Evolutionary conservation across 2,329 filamentous ascomycete species (phyloP).

Genomic region (Tolypocladium pustulatum): DNA sequence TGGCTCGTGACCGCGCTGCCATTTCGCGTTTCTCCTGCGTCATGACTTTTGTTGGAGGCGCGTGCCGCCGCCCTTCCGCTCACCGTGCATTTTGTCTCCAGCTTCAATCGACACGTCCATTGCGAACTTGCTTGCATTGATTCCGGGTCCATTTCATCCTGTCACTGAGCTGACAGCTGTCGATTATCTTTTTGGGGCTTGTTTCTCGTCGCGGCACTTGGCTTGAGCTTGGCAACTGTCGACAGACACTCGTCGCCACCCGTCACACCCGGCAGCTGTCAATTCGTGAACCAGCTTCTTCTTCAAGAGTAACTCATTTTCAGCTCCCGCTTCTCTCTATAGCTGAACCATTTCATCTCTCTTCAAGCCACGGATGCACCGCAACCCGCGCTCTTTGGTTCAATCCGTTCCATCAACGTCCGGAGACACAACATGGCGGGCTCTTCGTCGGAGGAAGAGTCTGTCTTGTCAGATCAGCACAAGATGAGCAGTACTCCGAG

Average conservation of each 20-base stretch:
- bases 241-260: not conserved
- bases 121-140: not conserved
- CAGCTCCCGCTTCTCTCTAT: not conserved
- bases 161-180: not conserved
- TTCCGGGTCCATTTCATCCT: not conserved
- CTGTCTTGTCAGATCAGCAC: constrained; percentile 16
- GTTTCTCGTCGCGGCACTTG: not conserved
- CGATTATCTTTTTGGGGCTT: not conserved
- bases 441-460: constrained; percentile 20
- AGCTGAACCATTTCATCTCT: not conserved
- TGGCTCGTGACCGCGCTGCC: constrained; percentile 21
- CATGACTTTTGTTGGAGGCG: constrained; percentile 10
- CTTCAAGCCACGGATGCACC: not conserved
- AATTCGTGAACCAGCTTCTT: not conserved
- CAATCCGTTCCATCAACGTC: not conserved
- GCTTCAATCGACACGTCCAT: not conserved
- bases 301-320: not conserved
- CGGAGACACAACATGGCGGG: constrained; percentile 13
- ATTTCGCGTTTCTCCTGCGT: constrained; percentile 22
- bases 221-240: not conserved
- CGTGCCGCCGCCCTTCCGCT: not conserved
- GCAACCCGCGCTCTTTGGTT: not conserved
- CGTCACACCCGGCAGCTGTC: not conserved
- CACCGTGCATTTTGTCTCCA: not conserved
- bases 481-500: constrained; percentile 25